Conservation (phyloP, 257 asterid species). For the Ilex asprella region DNA sequence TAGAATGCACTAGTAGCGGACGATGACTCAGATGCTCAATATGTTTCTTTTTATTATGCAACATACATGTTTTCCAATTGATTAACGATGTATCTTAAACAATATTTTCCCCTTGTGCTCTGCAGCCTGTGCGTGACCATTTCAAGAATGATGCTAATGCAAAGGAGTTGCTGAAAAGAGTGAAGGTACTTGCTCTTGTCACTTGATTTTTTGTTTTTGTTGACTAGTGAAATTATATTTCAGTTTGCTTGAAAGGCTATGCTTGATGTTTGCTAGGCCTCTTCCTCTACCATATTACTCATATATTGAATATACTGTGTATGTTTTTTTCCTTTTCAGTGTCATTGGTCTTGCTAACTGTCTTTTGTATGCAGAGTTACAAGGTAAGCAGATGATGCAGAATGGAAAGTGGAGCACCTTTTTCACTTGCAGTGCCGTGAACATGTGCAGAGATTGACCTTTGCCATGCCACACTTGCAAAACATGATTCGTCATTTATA, state of each 20-base stretch:
- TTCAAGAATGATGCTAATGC: slow-evolving; percentile 57
- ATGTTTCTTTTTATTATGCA: too few species aligned
- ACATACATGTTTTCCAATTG: too few species aligned
- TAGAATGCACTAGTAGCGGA: too few species aligned
- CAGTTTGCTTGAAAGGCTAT: background rate
- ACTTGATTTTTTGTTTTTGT: background rate
- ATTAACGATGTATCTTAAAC: too few species aligned
- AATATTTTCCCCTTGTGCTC: background rate
- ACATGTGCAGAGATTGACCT: too few species aligned
- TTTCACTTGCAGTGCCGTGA: too few species aligned
- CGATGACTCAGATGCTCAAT: too few species aligned
- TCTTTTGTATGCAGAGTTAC: slow-evolving; percentile 37
- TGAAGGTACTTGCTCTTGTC: slow-evolving; percentile 45
- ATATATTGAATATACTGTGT: background rate
- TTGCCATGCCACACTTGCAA: too few species aligned
- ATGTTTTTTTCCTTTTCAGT: background rate
- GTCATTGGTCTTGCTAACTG: background rate
- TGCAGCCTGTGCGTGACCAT: slow-evolving; percentile 85
- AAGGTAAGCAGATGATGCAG: slow-evolving; percentile 41
- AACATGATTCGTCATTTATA: too few species aligned
- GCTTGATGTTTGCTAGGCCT: background rate
- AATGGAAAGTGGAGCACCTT: background rate
- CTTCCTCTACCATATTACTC: background rate
- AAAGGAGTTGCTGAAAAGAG: slow-evolving; percentile 61
- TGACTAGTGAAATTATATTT: background rate